Evolutionary conservation across 352 stramenopile species (phyloP).

Genomic region (Pythium grandisporangium): DNA sequence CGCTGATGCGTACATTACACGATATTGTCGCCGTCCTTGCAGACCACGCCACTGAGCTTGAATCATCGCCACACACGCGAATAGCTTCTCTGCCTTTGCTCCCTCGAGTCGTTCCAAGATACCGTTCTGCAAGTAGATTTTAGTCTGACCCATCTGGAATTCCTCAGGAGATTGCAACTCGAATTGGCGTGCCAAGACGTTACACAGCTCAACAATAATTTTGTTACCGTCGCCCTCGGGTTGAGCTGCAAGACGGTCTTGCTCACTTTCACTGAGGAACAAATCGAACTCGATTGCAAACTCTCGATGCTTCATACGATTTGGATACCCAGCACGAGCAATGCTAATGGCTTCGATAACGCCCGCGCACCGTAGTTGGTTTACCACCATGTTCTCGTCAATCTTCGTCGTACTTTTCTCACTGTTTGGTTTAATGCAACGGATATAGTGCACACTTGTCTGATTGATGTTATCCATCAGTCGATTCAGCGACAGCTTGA

Average conservation of each 20-base stretch:
- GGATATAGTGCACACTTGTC: constrained; percentile 74
- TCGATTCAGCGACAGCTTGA: constrained; percentile 52
- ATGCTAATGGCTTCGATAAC: constrained; percentile 79
- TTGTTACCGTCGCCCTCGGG: constrained; percentile 8
- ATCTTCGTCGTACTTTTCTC: constrained; percentile 51
- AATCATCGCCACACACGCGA: constrained; percentile 47
- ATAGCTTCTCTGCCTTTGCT: constrained; percentile 54
- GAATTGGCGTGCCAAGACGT: constrained; percentile 48
- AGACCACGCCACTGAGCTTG: constrained; percentile 56
- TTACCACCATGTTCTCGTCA: constrained; percentile 66
- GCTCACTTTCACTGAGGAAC: constrained; percentile 33
- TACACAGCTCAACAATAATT: no score
- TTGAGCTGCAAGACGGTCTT: no score
- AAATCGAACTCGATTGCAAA: constrained; percentile 60
- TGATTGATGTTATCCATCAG: constrained; percentile 71
- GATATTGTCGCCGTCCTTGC: constrained; percentile 21
- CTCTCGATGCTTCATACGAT: constrained; percentile 63
- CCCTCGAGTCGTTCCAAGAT: constrained; percentile 66
- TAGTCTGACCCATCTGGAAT: constrained; percentile 75
- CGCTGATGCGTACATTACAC: constrained; percentile 22
- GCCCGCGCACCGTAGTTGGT: constrained; percentile 69
- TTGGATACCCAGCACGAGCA: constrained; percentile 70
- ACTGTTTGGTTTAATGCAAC: constrained; percentile 83
- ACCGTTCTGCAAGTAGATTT: constrained; percentile 83
- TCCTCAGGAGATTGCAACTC: constrained; percentile 48